A percentile compares a stretch with the other conserved stretches of the same genome.
Evolutionary conservation across 192 early-diverging fungal species (phyloP).

Genomic region (Phycomyces nitens): DNA sequence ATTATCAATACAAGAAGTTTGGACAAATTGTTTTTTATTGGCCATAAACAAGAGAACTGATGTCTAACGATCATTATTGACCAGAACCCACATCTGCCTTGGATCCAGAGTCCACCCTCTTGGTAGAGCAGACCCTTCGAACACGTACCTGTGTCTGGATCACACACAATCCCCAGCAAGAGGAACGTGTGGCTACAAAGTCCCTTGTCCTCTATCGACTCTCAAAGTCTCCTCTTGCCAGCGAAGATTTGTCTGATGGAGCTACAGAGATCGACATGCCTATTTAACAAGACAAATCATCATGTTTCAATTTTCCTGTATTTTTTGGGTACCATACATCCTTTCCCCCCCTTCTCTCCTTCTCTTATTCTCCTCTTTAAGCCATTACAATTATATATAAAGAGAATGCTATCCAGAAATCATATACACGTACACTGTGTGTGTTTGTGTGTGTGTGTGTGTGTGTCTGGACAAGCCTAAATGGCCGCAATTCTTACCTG

Average conservation of each 20-base stretch:
- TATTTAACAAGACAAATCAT: neutral
- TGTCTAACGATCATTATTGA: neutral
- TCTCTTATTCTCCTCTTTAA: too few species aligned
- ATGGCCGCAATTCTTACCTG: too few species aligned
- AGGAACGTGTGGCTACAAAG: conserved; percentile 50
- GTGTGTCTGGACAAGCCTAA: too few species aligned
- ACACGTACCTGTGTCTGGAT: conserved; percentile 73
- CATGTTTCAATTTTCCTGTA: neutral
- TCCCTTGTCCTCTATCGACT: conserved; percentile 12
- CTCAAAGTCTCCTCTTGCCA: neutral
- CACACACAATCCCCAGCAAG: conserved; percentile 72
- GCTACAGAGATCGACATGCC: conserved; percentile 9
- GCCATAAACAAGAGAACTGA: neutral
- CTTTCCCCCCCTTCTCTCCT: too few species aligned
- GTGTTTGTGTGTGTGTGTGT: too few species aligned
- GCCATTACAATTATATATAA: too few species aligned
- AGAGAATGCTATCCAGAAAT: too few species aligned
- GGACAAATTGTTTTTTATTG: neutral
- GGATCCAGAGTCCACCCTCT: conserved; percentile 62
- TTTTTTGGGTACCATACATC: neutral
- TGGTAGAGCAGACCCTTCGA: conserved; percentile 72
- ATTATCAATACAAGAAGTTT: neutral
- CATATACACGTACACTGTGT: too few species aligned
- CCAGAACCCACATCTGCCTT: conserved; percentile 82
- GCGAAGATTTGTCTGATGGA: neutral